A percentile compares a stretch with the other conserved stretches of the same genome.
phyloP scores from a whole-genome alignment of 371 early-diverging fungal genomes.

The Actinomucor elegans region DNA sequence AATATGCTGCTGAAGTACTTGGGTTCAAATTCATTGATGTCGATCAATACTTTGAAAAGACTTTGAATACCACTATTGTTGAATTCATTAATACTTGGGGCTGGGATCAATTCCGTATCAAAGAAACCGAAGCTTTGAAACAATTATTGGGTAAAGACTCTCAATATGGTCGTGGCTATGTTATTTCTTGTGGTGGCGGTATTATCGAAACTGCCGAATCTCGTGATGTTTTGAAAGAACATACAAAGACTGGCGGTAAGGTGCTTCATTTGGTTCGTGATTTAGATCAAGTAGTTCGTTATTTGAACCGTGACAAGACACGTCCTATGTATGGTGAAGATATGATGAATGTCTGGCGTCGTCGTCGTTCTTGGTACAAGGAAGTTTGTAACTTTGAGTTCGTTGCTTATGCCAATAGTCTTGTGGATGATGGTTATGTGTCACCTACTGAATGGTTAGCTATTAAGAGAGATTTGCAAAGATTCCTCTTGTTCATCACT shows the following conservation, averaged over 20 bases:
- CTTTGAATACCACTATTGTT: slow-evolving; percentile 68
- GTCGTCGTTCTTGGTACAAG: slow-evolving; percentile 77
- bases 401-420: slow-evolving; percentile 50
- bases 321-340: slow-evolving; percentile 89
- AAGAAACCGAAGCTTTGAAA: slow-evolving; percentile 70
- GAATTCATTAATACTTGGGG: slow-evolving; percentile 77
- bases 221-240: slow-evolving; percentile 62
- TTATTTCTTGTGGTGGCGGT: slow-evolving; percentile 96
- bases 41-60: slow-evolving; percentile 80
- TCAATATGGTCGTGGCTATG: slow-evolving; percentile 46
- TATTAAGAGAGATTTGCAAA: slow-evolving; percentile 69
- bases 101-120: slow-evolving; percentile 89
- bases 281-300: slow-evolving; percentile 76
- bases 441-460: slow-evolving; percentile 57
- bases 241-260: slow-evolving; percentile 56
- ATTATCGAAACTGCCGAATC: slow-evolving; percentile 85
- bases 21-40: slow-evolving; percentile 83
- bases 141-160: slow-evolving; percentile 39
- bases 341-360: slow-evolving; percentile 75
- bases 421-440: slow-evolving; percentile 42
- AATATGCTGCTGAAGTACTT: slow-evolving; percentile 66
- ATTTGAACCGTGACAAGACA: slow-evolving; percentile 76
- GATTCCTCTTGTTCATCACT: slow-evolving; percentile 67
- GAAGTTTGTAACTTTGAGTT: slow-evolving; percentile 84
- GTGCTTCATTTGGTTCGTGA: slow-evolving; percentile 84